phyloP scores from a whole-genome alignment of 352 stramenopile genomes.

The Globisporangium barbulae region DNA sequence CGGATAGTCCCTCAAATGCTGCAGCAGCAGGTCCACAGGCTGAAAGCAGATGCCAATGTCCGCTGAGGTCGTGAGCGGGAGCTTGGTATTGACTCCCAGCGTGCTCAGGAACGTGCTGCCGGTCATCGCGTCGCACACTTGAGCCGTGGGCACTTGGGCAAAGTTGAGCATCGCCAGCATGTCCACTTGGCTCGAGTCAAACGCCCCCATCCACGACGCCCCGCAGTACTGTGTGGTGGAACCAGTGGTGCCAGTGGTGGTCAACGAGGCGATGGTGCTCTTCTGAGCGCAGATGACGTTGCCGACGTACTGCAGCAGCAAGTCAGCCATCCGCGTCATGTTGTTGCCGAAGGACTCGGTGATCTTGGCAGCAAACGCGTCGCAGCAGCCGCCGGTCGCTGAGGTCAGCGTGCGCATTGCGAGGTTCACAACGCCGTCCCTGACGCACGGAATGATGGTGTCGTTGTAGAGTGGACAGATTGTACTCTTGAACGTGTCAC shows the following conservation, averaged over 20 bases:
- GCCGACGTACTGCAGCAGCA: constrained; percentile 22
- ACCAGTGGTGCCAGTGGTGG: neutral
- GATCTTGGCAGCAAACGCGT: constrained; percentile 35
- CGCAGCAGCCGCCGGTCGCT: constrained; percentile 30
- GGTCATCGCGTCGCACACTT: constrained; percentile 42
- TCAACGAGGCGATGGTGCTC: neutral
- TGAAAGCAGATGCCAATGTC: constrained; percentile 41
- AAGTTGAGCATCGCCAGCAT: constrained; percentile 19
- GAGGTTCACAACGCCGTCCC: constrained; percentile 28
- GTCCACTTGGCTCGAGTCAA: constrained; percentile 13
- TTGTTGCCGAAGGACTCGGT: constrained; percentile 29
- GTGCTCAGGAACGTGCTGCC: constrained; percentile 41
- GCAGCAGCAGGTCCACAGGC: constrained; percentile 32
- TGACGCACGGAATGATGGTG: constrained; percentile 33
- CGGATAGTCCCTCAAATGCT: constrained; percentile 28
- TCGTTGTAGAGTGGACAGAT: constrained; percentile 29
- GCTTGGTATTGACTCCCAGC: constrained; percentile 16
- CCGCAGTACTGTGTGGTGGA: constrained; percentile 32
- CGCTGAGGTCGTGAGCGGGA: constrained; percentile 28
- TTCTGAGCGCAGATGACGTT: constrained; percentile 37
- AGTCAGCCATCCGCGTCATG: constrained; percentile 26
- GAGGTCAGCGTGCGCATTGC: constrained; percentile 18
- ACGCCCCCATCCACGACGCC: constrained; percentile 25
- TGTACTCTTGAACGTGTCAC: constrained; percentile 8
- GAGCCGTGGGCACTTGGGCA: constrained; percentile 39